phyloP scores from a whole-genome alignment of 441 rosid species.

The Adansonia grandidieri region DNA sequence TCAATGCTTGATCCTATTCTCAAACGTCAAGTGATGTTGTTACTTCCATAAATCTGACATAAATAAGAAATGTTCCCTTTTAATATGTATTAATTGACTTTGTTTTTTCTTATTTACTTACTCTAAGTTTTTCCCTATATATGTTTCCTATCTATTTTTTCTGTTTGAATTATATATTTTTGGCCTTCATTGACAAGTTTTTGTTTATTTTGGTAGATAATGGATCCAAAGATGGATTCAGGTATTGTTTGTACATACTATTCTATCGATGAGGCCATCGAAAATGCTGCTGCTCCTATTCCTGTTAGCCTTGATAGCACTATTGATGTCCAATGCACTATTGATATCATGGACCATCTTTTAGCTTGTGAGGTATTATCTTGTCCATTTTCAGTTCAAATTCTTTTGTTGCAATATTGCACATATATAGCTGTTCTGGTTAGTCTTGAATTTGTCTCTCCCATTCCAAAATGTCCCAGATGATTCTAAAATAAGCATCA shows the following conservation, averaged over 20 bases:
- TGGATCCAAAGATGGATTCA: slow-evolving; percentile 99
- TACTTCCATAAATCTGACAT: slow-evolving; percentile 4
- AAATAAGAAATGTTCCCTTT: slow-evolving; percentile 8
- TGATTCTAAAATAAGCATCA: slow-evolving; percentile 7
- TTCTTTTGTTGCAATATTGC: neutral
- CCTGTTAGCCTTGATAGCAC: slow-evolving; percentile 77
- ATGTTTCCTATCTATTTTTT: slow-evolving; percentile 3
- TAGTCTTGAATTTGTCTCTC: slow-evolving; percentile 4
- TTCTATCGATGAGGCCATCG: slow-evolving; percentile 94
- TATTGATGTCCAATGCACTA: slow-evolving; percentile 63
- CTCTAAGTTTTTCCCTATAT: neutral
- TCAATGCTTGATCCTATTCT: neutral
- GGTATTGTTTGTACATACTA: slow-evolving; percentile 79
- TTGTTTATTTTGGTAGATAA: slow-evolving; percentile 58
- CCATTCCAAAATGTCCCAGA: slow-evolving; percentile 10
- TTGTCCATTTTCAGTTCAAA: neutral
- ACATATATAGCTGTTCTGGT: neutral
- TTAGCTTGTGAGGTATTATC: slow-evolving; percentile 83
- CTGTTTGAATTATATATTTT: slow-evolving; percentile 18
- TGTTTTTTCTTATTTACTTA: neutral
- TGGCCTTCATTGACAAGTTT: slow-evolving; percentile 1
- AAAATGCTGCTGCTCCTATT: slow-evolving; percentile 82
- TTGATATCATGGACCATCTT: slow-evolving; percentile 96
- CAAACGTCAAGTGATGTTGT: neutral
- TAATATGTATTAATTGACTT: neutral